Conservation (phyloP, 352 stramenopile species). For the Phytopythium boreale region DNA sequence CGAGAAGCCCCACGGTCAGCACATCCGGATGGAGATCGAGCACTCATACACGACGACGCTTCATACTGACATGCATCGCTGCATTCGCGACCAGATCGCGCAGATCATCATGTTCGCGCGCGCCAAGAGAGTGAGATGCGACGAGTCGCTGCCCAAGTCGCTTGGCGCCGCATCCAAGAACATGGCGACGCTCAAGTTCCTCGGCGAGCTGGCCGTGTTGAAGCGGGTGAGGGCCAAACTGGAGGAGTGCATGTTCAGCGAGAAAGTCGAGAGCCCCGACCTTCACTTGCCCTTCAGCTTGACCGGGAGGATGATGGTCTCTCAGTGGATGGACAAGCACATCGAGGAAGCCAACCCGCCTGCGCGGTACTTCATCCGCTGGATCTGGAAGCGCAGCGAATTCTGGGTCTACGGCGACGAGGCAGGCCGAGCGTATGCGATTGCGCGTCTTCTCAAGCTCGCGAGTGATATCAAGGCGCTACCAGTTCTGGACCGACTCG, state of each 20-base stretch:
- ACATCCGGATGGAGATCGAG: conserved; percentile 22
- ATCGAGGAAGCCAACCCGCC: neutral
- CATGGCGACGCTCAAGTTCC: conserved; percentile 26
- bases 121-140: neutral
- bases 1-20: conserved; percentile 21
- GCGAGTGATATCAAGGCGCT: conserved; percentile 1
- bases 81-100: conserved; percentile 8
- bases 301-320: neutral
- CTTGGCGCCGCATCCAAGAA: conserved; percentile 11
- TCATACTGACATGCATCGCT: conserved; percentile 13
- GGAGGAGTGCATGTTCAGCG: conserved; percentile 5
- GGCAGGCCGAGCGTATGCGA: neutral
- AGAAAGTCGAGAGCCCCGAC: conserved; percentile 12
- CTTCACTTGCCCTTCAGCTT: neutral
- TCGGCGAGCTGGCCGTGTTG: conserved; percentile 8
- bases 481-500: neutral
- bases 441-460: neutral
- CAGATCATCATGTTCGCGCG: neutral
- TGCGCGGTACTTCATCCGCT: conserved; percentile 15
- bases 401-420: conserved; percentile 20
- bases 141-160: conserved; percentile 9
- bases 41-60: conserved; percentile 17
- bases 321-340: neutral
- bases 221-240: conserved; percentile 15
- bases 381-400: conserved; percentile 17